Base-by-base conservation (phyloP, 108 stramenopile genomes). In the Pseudonitzschia pungens region DNA sequence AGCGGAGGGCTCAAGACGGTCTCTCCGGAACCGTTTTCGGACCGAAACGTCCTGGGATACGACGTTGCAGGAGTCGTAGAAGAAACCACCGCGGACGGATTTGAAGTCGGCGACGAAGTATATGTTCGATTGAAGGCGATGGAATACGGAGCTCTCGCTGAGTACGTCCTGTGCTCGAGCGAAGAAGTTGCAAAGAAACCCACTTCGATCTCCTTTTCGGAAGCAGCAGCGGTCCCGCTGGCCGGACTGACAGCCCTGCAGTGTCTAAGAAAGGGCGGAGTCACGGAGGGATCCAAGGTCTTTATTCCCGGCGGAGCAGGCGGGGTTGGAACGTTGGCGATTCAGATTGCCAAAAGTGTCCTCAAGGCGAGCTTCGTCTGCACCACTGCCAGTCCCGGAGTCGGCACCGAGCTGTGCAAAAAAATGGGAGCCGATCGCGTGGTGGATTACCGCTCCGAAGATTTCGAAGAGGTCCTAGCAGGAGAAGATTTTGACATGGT, bases 311-410 rank as follows among this genome's bases (percentile, higher is more conserved):
- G 76, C 40, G 81, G 73, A 40, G 74, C 71, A 0, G 81, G 81
- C n/a, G 81, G 81, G 10, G 77, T 78, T 0, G 81, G 81, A 31
- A 53, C 74, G 48, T 0, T 73, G 0, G 81, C 82, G 0, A 83
- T 83, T 0, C 82, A 78, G 36, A 78, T 75, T 72, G 82, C 82
- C 41, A 79, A 76, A 48, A 28, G 71, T 28, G 74, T 83, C 16
- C 52, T 83, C 40, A 56, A 71, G 12, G 63, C 52, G 51, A 12
- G 29, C 10, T 58, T 9, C 14, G 77, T 83, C 0, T 69, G 74
- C 0, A 79, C 82, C 0, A 83, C 81, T 33, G 73, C 36, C 73
- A 55, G 52, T 56, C 53, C 73, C 0, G 67, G 76, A 29, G 2
- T 21, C 18, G 57, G 56, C 24, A 54, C 41, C 24, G 71, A 72